Base-by-base conservation (phyloP, 345 rosid genomes). In the Salix suchowensis region DNA sequence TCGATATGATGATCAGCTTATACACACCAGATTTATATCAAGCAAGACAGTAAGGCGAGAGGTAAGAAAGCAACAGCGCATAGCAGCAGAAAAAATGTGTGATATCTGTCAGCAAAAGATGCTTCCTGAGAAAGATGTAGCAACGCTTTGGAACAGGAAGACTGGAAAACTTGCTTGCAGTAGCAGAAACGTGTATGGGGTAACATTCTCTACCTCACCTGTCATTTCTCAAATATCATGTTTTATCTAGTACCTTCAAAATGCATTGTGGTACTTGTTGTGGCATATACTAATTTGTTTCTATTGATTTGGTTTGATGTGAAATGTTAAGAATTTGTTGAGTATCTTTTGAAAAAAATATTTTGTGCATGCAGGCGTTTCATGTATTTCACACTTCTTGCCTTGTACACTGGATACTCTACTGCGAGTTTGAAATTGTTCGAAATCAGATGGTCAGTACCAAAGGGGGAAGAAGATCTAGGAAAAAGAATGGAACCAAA, bases 41-140 rank as follows among this genome's bases (percentile, higher is more conserved):
- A 90, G 83, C 85, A 92, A 86, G 87, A 68, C 83, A 16, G 19
- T 85, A 28, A 88, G 98, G 81, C 86, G 94, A 74, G 96, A 93
- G 82, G 78, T 96, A 80, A 90, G 99, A 83, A 85, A 85, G 77
- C 97, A 91, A 69, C 97, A 91, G 58, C 87, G 88, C 67, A 79
- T 89, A 76, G 94, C 94, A 37, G 90, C 97, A 40, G 98, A 91
- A 79, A 87, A 90, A 84, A 86, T 89, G 88, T 96, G 99, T 26
- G 97, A 91, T 78, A 88, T 96, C 74, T 96, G 97, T 83, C 92
- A 88, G 80, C 98, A 91, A 28, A 93, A 92, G 88, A 89, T 96
- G 84, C 95, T 96, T 69, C 97, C 92, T 15, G 92, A 86, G 74
- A 94, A 92, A 78, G 93, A 94, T 79, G 94, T 89, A 15, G 92